Percentiles rank a stretch among this genome's conserved stretches.
phyloP scores from a whole-genome alignment of 257 asterid genomes.

The Handroanthus guayacan region DNA sequence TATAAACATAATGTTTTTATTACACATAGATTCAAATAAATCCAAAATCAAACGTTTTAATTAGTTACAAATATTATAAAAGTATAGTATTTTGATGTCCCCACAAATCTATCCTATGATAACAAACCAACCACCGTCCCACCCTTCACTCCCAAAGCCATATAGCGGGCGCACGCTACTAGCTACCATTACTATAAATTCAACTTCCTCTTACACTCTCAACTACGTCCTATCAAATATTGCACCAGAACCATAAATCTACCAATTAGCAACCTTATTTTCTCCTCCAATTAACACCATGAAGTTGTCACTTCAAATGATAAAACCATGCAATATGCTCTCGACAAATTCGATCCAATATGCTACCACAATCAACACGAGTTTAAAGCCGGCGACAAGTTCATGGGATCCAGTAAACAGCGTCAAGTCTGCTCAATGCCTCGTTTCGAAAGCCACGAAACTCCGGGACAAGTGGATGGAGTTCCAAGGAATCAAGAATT shows the following conservation, averaged over 20 bases:
- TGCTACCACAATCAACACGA: neutral
- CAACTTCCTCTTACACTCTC: neutral
- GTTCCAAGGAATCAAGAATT: conserved; percentile 76
- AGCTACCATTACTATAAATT: conserved; percentile 20
- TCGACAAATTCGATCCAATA: conserved; percentile 14
- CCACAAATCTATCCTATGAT: conserved; percentile 32
- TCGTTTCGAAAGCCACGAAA: conserved; percentile 17
- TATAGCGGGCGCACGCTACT: neutral
- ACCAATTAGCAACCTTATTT: neutral
- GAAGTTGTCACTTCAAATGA: conserved; percentile 42
- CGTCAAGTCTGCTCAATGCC: neutral
- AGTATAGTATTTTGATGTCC: neutral
- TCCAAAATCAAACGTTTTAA: conserved; percentile 7
- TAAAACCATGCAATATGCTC: conserved; percentile 33
- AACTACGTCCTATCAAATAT: neutral
- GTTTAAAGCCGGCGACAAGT: neutral
- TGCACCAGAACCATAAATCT: neutral
- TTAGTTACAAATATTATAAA: neutral
- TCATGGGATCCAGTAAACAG: conserved; percentile 10
- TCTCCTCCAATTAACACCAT: conserved; percentile 7
- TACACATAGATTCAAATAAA: neutral
- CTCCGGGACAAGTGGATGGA: conserved; percentile 69
- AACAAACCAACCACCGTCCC: conserved; percentile 33
- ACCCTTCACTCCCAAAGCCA: neutral
- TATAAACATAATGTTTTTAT: too few species aligned